phyloP scores from a whole-genome alignment of 176 grass and related monocot genomes.

The Eleusine indica region DNA sequence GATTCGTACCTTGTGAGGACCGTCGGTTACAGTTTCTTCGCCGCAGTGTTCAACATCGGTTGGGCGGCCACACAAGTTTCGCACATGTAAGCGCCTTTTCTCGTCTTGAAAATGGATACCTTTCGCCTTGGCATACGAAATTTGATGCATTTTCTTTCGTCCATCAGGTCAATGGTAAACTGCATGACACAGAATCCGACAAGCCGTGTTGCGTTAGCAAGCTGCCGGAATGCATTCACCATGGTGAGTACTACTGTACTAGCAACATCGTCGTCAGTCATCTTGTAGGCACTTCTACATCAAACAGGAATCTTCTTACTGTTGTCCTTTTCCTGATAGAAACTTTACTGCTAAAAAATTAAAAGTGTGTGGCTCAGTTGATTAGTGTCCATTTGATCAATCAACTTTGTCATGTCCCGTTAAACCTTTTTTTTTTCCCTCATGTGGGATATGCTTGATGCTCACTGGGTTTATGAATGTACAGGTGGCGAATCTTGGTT shows the following conservation, averaged over 20 bases:
- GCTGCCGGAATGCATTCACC: conserved; percentile 72
- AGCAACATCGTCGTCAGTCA: too few relatives aligned
- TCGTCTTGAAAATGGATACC: background rate
- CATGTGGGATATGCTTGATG: conserved; percentile 39
- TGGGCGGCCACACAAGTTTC: conserved; percentile 80
- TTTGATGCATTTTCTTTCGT: conserved; percentile 10
- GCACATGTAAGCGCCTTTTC: conserved; percentile 51
- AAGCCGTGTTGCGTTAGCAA: conserved; percentile 67
- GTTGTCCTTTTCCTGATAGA: background rate
- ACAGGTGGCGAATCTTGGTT: conserved; percentile 74
- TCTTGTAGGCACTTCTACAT: too few relatives aligned
- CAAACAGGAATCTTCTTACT: background rate
- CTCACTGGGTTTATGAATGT: conserved; percentile 31
- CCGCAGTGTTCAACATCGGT: conserved; percentile 67
- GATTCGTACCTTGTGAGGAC: conserved; percentile 59
- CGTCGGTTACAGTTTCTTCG: conserved; percentile 70
- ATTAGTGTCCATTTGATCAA: conserved; percentile 5
- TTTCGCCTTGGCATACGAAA: background rate
- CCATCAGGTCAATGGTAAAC: conserved; percentile 74
- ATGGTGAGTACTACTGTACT: conserved; percentile 47
- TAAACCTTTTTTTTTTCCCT: background rate
- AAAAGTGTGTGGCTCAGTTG: background rate
- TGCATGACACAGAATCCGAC: conserved; percentile 68
- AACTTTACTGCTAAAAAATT: background rate
- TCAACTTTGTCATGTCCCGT: background rate